phyloP scores from a whole-genome alignment of 768 basidiomycete species.

The Erythrobasidium yunnanense region DNA sequence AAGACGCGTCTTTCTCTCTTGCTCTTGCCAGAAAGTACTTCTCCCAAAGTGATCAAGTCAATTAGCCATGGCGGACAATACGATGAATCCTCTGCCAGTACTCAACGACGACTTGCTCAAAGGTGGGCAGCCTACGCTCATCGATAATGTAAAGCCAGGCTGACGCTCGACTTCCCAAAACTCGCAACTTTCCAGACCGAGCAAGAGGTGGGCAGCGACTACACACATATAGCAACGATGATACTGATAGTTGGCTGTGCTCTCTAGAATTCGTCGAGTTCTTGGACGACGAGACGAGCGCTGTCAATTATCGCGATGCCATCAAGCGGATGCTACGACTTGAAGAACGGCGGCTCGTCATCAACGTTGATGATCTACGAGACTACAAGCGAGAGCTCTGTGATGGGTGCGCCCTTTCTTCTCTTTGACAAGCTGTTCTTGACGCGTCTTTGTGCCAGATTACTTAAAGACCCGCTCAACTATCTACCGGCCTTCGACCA shows the following conservation, averaged over 20 bases:
- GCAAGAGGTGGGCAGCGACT: constrained; percentile 10
- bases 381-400: constrained; percentile 80
- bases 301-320: constrained; percentile 24
- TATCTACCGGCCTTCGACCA: constrained; percentile 81
- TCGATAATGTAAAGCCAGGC: not conserved
- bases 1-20: not conserved
- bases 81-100: not conserved
- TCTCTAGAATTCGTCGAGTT: constrained; percentile 34
- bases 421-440: not conserved
- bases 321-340: constrained; percentile 28
- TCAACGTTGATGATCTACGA: constrained; percentile 92
- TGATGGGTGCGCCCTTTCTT: constrained; percentile 47
- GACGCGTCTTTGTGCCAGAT: constrained; percentile 44
- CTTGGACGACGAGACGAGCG: constrained; percentile 67
- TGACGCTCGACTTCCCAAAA: too few species aligned
- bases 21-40: too few species aligned
- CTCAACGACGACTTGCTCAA: constrained; percentile 34
- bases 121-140: not conserved
- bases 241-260: not conserved
- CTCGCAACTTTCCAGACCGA: constrained; percentile 19
- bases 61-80: not conserved
- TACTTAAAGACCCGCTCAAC: constrained; percentile 76
- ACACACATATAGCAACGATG: not conserved
- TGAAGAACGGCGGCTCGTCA: constrained; percentile 53
- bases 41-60: too few species aligned